A percentile compares a stretch with the other conserved stretches of the same genome.
These are phyloP conservation scores for Platanthera zijinensis DNA, from an alignment of 106 monocot species.

Conservation along the genomic window DNA sequence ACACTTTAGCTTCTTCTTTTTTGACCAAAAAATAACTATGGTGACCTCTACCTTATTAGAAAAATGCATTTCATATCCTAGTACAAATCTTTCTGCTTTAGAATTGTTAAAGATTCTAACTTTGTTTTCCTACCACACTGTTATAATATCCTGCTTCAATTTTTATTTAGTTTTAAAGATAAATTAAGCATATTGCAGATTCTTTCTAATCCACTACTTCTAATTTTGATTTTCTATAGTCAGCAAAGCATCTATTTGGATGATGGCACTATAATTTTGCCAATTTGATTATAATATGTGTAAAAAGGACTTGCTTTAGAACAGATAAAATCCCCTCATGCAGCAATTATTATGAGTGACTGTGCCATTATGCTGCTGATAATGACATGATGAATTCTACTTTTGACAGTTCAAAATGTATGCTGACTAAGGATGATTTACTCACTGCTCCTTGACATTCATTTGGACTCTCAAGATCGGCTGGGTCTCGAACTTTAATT, in stretches of 20 bases:
- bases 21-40: neutral
- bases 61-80: neutral
- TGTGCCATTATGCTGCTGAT: neutral
- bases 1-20: constrained; percentile 1
- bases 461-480: neutral
- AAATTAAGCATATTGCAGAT: neutral
- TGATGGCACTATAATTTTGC: neutral
- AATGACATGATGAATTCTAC: neutral
- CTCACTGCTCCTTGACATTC: constrained; percentile 6
- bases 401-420: neutral
- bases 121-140: neutral
- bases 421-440: neutral
- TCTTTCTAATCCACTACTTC: neutral
- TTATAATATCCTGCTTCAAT: neutral
- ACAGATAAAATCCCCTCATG: neutral
- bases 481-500: neutral
- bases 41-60: neutral
- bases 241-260: neutral
- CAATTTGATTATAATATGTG: neutral
- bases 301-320: neutral
- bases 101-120: neutral
- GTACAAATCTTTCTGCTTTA: neutral
- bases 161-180: neutral
- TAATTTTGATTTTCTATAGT: neutral
- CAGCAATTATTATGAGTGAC: neutral